phyloP scores from a whole-genome alignment of 257 asterid genomes.

The Mitragyna speciosa region DNA sequence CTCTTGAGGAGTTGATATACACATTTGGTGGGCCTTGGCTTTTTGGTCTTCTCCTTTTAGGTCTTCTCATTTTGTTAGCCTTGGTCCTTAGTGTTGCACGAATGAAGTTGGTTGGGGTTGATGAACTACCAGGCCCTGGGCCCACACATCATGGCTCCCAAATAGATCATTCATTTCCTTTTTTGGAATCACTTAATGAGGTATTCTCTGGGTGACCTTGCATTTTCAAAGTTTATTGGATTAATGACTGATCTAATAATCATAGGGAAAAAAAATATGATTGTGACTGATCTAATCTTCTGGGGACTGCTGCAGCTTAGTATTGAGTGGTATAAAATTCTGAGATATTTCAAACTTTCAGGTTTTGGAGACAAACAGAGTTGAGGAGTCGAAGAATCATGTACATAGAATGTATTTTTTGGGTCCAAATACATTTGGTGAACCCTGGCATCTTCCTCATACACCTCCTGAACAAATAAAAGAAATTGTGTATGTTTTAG shows the following conservation, averaged over 20 bases:
- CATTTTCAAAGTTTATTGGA: neutral
- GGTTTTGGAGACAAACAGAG: constrained; percentile 98
- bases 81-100: constrained; percentile 97
- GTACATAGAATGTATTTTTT: constrained; percentile 94
- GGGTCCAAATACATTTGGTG: constrained; percentile 90
- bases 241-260: neutral
- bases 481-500: constrained; percentile 83
- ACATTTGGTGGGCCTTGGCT: constrained; percentile 99
- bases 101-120: constrained; percentile 93
- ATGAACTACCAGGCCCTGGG: constrained; percentile 86
- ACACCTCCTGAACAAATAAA: constrained; percentile 91
- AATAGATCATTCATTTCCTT: constrained; percentile 95
- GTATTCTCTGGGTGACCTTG: constrained; percentile 35
- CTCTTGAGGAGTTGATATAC: constrained; percentile 92
- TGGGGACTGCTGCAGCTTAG: neutral
- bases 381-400: constrained; percentile 95
- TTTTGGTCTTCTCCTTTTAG: constrained; percentile 88
- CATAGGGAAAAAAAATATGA: neutral
- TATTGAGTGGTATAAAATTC: constrained; percentile 16
- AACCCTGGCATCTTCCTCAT: constrained; percentile 99
- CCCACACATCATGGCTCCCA: constrained; percentile 96
- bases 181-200: constrained; percentile 96
- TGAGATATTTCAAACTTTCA: constrained; percentile 38
- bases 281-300: neutral
- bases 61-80: constrained; percentile 83